phyloP scores from a whole-genome alignment of 768 basidiomycete genomes.

The Suillus paluster region DNA sequence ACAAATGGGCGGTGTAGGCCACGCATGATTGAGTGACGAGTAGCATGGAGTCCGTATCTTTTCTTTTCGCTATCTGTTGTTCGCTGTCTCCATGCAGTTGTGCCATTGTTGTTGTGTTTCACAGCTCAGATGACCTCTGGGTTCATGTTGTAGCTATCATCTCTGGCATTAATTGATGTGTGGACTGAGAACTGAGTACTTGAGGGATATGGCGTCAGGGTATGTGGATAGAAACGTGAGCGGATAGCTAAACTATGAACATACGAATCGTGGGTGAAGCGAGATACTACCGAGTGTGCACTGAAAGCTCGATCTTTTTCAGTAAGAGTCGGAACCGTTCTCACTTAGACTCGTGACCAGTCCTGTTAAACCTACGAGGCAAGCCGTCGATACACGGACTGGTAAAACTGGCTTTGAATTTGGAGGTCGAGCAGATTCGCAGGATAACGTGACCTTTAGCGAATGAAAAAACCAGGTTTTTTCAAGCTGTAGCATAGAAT shows the following conservation, averaged over 20 bases:
- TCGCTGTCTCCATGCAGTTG: slow-evolving; percentile 1
- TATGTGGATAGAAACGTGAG: neutral
- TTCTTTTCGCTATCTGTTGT: slow-evolving; percentile 8
- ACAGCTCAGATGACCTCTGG: neutral
- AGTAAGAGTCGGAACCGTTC: too few relatives aligned
- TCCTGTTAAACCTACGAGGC: too few relatives aligned
- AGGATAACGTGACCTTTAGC: too few relatives aligned
- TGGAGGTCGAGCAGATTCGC: too few relatives aligned
- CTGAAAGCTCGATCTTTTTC: slow-evolving; percentile 77
- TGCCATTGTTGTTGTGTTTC: slow-evolving; percentile 11
- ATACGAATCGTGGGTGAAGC: neutral
- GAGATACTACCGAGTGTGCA: slow-evolving; percentile 32
- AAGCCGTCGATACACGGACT: too few relatives aligned
- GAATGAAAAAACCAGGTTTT: too few relatives aligned
- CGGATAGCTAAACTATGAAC: neutral
- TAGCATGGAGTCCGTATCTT: slow-evolving; percentile 4
- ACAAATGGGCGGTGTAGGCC: slow-evolving; percentile 73
- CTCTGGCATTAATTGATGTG: slow-evolving; percentile 6
- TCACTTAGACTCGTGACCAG: too few relatives aligned
- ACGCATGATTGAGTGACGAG: slow-evolving; percentile 47
- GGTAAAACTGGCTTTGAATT: too few relatives aligned
- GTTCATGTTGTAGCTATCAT: slow-evolving; percentile 6
- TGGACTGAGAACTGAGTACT: neutral
- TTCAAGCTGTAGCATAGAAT: too few relatives aligned
- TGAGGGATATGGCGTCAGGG: neutral